Conservation (phyloP, 345 rosid species). For the Euphorbia peplus region DNA sequence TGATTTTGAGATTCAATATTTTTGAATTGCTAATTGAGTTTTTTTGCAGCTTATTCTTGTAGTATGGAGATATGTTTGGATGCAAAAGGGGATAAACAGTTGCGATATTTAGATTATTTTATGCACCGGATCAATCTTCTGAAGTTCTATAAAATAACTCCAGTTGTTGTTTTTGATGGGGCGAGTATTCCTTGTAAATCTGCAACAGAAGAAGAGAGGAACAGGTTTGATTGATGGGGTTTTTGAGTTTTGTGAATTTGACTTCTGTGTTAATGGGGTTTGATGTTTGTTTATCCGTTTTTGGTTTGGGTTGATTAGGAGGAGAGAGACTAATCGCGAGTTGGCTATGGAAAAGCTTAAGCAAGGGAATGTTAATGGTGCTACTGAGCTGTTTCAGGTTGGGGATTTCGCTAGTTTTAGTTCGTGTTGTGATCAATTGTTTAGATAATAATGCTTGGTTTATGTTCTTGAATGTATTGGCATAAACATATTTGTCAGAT, state of each 20-base stretch:
- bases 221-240: conserved; percentile 33
- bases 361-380: conserved; percentile 68
- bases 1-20: background rate
- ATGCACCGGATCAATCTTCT: conserved; percentile 81
- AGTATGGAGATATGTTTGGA: conserved; percentile 92
- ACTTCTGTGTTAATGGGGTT: background rate
- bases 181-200: conserved; percentile 75
- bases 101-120: conserved; percentile 62
- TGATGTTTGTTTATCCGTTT: background rate
- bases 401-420: background rate
- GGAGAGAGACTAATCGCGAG: conserved; percentile 51
- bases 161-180: conserved; percentile 86
- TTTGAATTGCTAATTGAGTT: background rate
- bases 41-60: conserved; percentile 77
- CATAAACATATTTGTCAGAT: background rate
- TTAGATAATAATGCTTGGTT: background rate
- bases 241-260: background rate
- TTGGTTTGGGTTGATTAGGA: conserved; percentile 34
- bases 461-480: background rate
- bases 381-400: conserved; percentile 81
- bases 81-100: conserved; percentile 53
- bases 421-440: background rate
- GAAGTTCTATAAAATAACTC: conserved; percentile 55
- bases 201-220: conserved; percentile 62
- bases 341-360: conserved; percentile 70